Evolutionary conservation across 805 yeast genomes (phyloP), one percentile per base, ranked within the genome.

Genomic region (Komagataella pseudopastoris): DNA sequence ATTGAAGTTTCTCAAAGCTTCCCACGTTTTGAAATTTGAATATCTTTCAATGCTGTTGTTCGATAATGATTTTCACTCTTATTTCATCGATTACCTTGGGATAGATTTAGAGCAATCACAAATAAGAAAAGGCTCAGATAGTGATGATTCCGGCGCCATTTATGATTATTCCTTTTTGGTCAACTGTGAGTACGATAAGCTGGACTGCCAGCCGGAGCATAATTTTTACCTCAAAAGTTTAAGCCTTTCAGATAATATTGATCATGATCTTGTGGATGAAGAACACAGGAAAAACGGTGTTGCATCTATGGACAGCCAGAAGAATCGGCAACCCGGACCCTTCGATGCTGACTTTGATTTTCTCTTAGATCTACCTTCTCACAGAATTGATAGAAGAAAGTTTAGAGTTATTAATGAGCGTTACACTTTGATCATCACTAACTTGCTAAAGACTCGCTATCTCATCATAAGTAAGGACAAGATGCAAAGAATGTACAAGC

Each of bases 1-100:
- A 18, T 61, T 83, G 39, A 76, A 75, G 58, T 90, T 97, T 96
- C 83, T 87, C 62, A 86, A 85, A 60, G 63, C 75, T 7, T 83
- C 80, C 47, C 96, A 93, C 62, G 69, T 88, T 2, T 63, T 90
- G 55, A 90, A 91, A 63, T 82, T 75, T 62, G 95, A 88, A 62
- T 86, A 83, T 58, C 67, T 91, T 12, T 64, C 84, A 6, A 76
- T 86, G 0, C 62, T 90, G 46, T 63, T 93, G 23, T 85, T 83
- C 63, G 98, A 93, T 62, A 77, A 83, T 24, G 80, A 81, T 53
- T 84, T 67, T 54, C 74, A 75, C 50, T 54, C 67, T 39, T 56
- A 65, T 6, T 62, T 71, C 7, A 68, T 71, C 58, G 62, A 63
- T 49, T 59, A 62, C 48, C 52, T 68, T 24, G 60, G 60, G 23